Evolutionary conservation across 164 flowering plant species (phyloP), one percentile per base, ranked within the genome.

Genomic region (Dillenia suffruticosa): DNA sequence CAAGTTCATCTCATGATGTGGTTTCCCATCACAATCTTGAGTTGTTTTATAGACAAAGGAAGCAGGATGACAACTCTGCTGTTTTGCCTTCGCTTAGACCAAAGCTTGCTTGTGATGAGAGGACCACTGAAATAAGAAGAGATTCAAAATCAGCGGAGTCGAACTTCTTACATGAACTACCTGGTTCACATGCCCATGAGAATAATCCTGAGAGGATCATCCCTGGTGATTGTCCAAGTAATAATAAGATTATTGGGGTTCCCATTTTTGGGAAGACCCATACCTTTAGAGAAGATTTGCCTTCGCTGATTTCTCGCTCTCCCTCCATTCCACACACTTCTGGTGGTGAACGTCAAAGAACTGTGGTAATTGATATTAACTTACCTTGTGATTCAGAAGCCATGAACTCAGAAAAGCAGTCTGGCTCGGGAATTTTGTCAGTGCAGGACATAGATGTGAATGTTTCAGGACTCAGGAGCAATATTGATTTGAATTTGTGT

Each of bases 401-500:
- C 32, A 67, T 70, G 52, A 77, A 79, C 15, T 58, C 14, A 13
- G 57, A 56, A 19, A 68, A 75, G 12, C 52, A 68, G 40, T 62
- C 13, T 17, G 61, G 43, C 10, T 53, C 22, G 11, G 80, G 76
- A 58, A 56, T 45, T 59, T 43, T 51, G 48, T 64, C 49, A n/a
- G 51, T 64, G 0, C 72, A 72, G 59, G 72, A 46, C 69, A 9
- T 19, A 44, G 74, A 66, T 50, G 46, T 44, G 24, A 51, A 51
- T 66, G 19, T 19, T 3, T 26, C 67, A 13, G 57, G 54, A 40
- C 46, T 40, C 10, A 74, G 49, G 81, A 76, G 45, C 81, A 47
- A 59, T 32, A 70, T 92, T 69, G 93, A 92, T 70, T 68, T 92
- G 82, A 88, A 89, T 63, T 73, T 78, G 9, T 79, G 83, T 70